phyloP scores from a whole-genome alignment of 75 land plant genomes.

The Selaginella moellendorffii region DNA sequence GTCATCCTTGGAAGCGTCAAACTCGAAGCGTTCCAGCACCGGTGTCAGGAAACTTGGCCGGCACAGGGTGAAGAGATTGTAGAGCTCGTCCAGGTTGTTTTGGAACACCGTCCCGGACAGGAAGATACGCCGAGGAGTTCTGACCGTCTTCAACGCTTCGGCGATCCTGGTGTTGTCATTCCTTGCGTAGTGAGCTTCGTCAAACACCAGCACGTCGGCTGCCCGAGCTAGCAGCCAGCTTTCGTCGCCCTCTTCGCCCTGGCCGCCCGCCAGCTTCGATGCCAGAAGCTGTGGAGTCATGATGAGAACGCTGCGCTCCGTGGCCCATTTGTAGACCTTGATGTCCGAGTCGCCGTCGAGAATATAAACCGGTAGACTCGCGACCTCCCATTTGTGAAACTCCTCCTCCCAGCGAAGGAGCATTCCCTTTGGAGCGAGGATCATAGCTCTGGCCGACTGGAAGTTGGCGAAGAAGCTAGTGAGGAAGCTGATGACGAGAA shows the following conservation, averaged over 20 bases:
- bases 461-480: conserved; percentile 50
- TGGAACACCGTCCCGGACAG: conserved; percentile 90
- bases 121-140: conserved; percentile 48
- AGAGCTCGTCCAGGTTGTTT: conserved; percentile 80
- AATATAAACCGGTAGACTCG: conserved; percentile 29
- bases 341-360: too few species aligned
- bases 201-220: conserved; percentile 49
- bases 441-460: conserved; percentile 40
- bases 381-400: conserved; percentile 55
- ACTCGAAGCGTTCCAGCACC: too few species aligned
- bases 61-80: conserved; percentile 57
- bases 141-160: conserved; percentile 48
- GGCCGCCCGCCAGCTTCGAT: conserved; percentile 22
- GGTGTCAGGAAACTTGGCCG: conserved; percentile 53
- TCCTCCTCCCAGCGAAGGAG: conserved; percentile 54
- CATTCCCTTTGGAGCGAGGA: conserved; percentile 58
- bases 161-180: conserved; percentile 55
- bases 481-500: conserved; percentile 65
- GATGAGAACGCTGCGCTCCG: conserved; percentile 40
- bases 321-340: too few species aligned
- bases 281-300: conserved; percentile 50
- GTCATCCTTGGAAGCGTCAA: too few species aligned
- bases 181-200: conserved; percentile 80
- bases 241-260: conserved; percentile 20
- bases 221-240: conserved; percentile 28